These are phyloP conservation scores for Suillus occidentalis DNA, from an alignment of 768 basidiomycete genomes.

Conservation along the genomic window DNA sequence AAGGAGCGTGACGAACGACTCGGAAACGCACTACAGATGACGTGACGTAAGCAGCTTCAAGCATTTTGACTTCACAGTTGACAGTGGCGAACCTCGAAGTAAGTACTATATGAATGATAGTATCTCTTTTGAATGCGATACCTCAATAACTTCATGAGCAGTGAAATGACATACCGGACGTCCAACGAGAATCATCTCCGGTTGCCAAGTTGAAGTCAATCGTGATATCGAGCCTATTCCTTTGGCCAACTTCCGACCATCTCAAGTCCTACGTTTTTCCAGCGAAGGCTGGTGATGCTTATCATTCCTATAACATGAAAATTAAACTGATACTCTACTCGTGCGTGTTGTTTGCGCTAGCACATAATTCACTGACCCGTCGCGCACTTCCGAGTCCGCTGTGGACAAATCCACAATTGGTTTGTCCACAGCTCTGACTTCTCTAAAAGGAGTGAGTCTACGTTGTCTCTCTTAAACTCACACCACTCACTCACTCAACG, in stretches of 20 bases:
- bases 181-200: slow-evolving; percentile 8
- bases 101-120: no score
- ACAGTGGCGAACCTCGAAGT: slow-evolving; percentile 16
- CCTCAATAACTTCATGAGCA: no score
- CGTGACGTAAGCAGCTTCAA: no score
- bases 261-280: not conserved
- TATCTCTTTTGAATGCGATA: no score
- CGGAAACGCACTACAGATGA: no score
- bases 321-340: not conserved
- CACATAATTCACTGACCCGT: not conserved
- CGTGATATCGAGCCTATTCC: no score
- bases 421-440: no score
- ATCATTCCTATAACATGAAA: not conserved
- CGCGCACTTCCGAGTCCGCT: not conserved
- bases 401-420: no score
- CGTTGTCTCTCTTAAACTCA: not conserved
- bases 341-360: not conserved
- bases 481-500: not conserved
- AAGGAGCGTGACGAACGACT: no score
- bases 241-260: not conserved
- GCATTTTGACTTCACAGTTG: not conserved
- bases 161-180: not conserved
- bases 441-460: not conserved
- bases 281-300: not conserved
- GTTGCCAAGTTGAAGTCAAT: no score